Conservation (phyloP, 257 asterid genomes). For the Nicotiana paniculata region DNA sequence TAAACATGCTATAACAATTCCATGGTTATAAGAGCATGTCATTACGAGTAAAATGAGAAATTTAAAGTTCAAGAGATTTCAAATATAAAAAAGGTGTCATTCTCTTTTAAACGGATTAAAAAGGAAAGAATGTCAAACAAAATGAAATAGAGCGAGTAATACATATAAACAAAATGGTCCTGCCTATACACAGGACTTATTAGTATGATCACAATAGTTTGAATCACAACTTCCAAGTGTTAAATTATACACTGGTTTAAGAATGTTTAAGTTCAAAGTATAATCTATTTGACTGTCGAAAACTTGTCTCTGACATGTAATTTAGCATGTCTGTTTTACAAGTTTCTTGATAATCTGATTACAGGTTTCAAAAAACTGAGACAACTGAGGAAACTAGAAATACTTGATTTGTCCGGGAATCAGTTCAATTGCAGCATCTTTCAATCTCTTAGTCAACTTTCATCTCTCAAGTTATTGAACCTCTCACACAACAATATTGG, state of each 20-base stretch:
- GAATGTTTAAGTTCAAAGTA: background rate
- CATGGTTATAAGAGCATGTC: background rate
- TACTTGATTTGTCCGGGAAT: background rate
- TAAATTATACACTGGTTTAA: background rate
- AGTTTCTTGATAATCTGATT: background rate
- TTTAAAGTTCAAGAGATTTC: background rate
- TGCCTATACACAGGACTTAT: background rate
- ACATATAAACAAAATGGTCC: background rate
- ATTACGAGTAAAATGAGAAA: background rate
- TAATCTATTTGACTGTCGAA: background rate
- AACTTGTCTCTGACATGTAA: background rate
- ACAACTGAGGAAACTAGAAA: background rate
- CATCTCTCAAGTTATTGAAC: constrained; percentile 7
- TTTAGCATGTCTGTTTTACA: background rate
- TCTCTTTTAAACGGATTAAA: background rate
- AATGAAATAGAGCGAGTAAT: background rate
- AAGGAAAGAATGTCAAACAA: background rate
- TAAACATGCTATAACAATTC: background rate
- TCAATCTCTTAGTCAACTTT: background rate
- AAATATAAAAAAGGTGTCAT: background rate
- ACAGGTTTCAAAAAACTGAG: constrained; percentile 5
- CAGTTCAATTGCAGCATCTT: background rate
- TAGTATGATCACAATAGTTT: background rate
- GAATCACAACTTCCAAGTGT: background rate
- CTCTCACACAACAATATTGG: background rate